These are phyloP conservation scores for Pyrenopolyporus hunteri DNA, from an alignment of 495 filamentous ascomycete species.

Conservation along the genomic window DNA sequence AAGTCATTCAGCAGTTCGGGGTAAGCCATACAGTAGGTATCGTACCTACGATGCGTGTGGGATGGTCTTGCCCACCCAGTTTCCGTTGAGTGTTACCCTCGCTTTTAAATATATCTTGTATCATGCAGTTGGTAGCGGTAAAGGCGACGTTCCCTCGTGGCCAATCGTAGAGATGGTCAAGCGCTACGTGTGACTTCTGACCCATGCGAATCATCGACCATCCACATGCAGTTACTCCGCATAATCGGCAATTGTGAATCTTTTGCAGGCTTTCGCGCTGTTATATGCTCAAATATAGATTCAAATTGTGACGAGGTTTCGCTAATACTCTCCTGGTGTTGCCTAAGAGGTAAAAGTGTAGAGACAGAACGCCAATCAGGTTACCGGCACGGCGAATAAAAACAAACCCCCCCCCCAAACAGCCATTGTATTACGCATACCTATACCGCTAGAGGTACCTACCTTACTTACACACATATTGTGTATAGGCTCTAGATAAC, in stretches of 20 bases:
- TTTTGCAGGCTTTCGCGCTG: too few species aligned
- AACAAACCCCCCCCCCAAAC: too few species aligned
- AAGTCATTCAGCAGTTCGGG: too few species aligned
- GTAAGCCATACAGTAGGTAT: conserved; percentile 3
- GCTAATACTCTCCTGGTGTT: too few species aligned
- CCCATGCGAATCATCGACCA: conserved; percentile 7
- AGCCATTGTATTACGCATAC: too few species aligned
- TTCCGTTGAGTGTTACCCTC: conserved; percentile 3
- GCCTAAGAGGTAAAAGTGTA: neutral
- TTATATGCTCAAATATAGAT: too few species aligned
- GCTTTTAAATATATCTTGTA: conserved; percentile 15
- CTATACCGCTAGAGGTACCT: too few species aligned
- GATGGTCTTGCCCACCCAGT: neutral
- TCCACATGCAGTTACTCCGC: neutral
- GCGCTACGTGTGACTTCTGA: neutral
- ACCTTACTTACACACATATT: too few species aligned
- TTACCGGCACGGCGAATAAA: too few species aligned
- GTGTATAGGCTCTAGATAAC: too few species aligned
- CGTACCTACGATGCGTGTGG: conserved; percentile 8
- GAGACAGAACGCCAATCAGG: too few species aligned
- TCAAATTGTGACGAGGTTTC: too few species aligned
- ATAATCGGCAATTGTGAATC: neutral
- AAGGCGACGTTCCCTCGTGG: neutral
- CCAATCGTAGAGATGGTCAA: conserved; percentile 16
- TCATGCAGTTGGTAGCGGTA: conserved; percentile 23